Conservation (phyloP, 306 rosid species). For the Acacia crassicarpa region DNA sequence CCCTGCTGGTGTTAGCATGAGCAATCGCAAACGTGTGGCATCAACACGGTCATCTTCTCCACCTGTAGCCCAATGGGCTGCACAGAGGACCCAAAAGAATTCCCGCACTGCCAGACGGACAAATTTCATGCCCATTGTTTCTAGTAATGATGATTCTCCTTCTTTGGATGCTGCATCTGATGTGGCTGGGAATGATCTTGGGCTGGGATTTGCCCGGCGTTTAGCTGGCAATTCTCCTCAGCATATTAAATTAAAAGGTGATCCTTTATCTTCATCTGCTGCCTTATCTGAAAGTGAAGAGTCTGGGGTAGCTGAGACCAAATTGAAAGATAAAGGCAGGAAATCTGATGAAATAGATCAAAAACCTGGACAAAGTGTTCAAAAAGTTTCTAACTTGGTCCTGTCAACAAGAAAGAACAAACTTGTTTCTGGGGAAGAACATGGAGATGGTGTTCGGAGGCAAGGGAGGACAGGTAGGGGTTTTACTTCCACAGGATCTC, state of each 20-base stretch:
- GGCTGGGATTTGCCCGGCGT: slow-evolving; percentile 72
- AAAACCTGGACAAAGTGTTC: slow-evolving; percentile 70
- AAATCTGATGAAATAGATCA: slow-evolving; percentile 75
- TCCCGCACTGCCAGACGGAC: slow-evolving; percentile 97
- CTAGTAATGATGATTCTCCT: slow-evolving; percentile 77
- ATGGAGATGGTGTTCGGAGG: slow-evolving; percentile 95
- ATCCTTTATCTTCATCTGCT: slow-evolving; percentile 70
- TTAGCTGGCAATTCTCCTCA: slow-evolving; percentile 74
- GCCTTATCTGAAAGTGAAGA: slow-evolving; percentile 95
- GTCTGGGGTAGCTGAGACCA: slow-evolving; percentile 79
- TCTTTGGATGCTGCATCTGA: slow-evolving; percentile 68
- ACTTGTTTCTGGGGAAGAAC: slow-evolving; percentile 76
- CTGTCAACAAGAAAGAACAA: slow-evolving; percentile 79
- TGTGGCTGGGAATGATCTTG: slow-evolving; percentile 70
- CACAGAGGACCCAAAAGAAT: slow-evolving; percentile 93
- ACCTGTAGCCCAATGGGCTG: slow-evolving; percentile 80
- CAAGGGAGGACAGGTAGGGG: slow-evolving; percentile 96
- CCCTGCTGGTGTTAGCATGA: slow-evolving; percentile 70
- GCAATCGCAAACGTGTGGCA: slow-evolving; percentile 81
- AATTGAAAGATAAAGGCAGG: slow-evolving; percentile 74
- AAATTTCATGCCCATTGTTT: slow-evolving; percentile 68
- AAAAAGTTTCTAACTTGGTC: slow-evolving; percentile 62
- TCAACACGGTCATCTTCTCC: slow-evolving; percentile 85
- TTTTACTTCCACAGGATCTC: slow-evolving; percentile 63
- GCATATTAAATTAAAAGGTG: slow-evolving; percentile 79